Evolutionary conservation across 495 filamentous ascomycete species (phyloP), one percentile per base, ranked within the genome.

Genomic region (Cercophora newfieldiana): DNA sequence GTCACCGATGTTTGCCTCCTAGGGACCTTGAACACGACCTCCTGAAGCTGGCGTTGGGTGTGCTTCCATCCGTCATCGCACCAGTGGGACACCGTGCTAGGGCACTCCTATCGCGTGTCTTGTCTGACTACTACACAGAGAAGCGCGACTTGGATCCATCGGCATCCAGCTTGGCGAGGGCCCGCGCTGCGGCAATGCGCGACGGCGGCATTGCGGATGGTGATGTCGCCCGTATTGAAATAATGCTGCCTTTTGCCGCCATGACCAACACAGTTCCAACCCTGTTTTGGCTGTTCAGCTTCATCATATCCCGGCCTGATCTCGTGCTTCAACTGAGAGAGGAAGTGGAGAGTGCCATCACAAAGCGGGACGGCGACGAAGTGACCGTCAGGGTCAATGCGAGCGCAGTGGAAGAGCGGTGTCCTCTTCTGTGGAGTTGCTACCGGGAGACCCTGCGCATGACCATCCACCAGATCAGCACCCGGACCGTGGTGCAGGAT

Each of bases 201-300:
- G 19, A 10, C 6, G 24, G 30, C 2, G 49, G 53, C 1, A 18
- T 67, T 3, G 14, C 63, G 14, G 47, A 29, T 14, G 49, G 22
- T 7, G 69, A 68, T 37, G 26, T 65, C 8, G 59, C 59, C 16
- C 12, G 44, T 18, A 1, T 69, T 21, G 67, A 69, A 55, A 54
- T 63, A 0, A 29, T 66, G 28, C n/a, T 69, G 58, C 67, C 67
- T 25, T 63, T 69, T 14, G 67, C 67, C 48, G 67, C 53, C 7
- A 30, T 69, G 54, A 59, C 54, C 26, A 69, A 69, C 31, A 66
- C 67, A 3, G 67, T 64, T 28, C 67, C 67, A 21, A 19, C 30
- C 19, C 18, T 69, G 37, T 69, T 66, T 26, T 69, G 63, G 67
- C 4, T 63, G 10, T 29, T 69, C 4, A 22, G 29, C 4, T 22